Conservation (phyloP, 139 green algal species). For the Spirogloea muscicola region DNA sequence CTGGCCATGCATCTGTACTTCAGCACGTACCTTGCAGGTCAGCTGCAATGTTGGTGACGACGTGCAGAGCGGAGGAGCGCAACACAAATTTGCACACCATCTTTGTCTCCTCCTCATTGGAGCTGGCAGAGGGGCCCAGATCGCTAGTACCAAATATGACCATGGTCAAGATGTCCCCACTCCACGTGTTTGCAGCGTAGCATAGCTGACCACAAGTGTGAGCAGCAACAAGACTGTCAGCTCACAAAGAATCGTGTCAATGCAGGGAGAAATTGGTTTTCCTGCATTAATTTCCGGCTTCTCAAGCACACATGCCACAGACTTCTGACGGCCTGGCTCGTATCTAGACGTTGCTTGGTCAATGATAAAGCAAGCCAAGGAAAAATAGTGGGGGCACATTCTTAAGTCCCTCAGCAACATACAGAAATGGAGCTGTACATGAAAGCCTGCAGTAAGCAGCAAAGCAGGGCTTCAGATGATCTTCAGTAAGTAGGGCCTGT, state of each 20-base stretch:
- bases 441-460: too few relatives aligned
- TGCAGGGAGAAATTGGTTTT: not conserved
- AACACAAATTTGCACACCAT: conserved; percentile 38
- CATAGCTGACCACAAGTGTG: too few relatives aligned
- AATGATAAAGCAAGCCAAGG: too few relatives aligned
- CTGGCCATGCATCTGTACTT: not conserved
- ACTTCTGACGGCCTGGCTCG: not conserved
- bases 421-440: too few relatives aligned
- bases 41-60: conserved; percentile 19
- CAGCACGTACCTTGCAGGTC: conserved; percentile 14
- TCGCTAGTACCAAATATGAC: conserved; percentile 44
- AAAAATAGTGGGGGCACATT: too few relatives aligned
- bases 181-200: conserved; percentile 40
- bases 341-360: not conserved
- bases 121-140: conserved; percentile 11
- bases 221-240: too few relatives aligned
- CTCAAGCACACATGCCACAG: not conserved
- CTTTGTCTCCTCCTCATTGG: conserved; percentile 24
- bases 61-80: conserved; percentile 7
- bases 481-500: too few relatives aligned
- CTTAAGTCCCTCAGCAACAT: too few relatives aligned
- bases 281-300: not conserved
- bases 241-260: not conserved
- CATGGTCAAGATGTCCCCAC: conserved; percentile 28
- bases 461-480: too few relatives aligned